A percentile compares a stretch with the other conserved stretches of the same genome.
These are phyloP conservation scores for Austroboletus niveus DNA, from an alignment of 1,284 basidiomycete genomes.

Conservation along the genomic window DNA sequence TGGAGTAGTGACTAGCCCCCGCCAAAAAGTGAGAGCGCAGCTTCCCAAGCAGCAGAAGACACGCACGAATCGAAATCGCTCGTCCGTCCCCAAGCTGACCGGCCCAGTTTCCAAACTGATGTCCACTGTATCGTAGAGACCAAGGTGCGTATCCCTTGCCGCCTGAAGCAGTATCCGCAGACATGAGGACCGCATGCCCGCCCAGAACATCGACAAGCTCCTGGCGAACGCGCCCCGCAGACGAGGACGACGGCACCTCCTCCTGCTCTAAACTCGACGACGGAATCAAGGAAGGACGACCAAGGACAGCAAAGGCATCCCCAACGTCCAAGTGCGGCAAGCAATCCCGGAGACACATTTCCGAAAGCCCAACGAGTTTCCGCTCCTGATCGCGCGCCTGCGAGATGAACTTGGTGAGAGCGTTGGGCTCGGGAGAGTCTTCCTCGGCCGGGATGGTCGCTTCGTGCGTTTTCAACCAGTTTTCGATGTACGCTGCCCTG, in stretches of 20 bases:
- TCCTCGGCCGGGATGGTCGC: slow-evolving; percentile 38
- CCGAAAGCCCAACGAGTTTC: slow-evolving; percentile 69
- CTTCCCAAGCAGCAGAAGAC: background rate
- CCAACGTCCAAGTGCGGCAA: slow-evolving; percentile 88
- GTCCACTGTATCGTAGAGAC: slow-evolving; percentile 85
- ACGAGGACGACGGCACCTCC: slow-evolving; percentile 25
- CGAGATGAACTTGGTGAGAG: slow-evolving; percentile 45
- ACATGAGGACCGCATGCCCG: slow-evolving; percentile 74
- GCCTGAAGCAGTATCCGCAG: slow-evolving; percentile 36
- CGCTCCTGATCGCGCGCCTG: slow-evolving; percentile 57
- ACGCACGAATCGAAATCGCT: slow-evolving; percentile 81
- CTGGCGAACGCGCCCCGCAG: slow-evolving; percentile 49
- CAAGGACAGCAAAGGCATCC: slow-evolving; percentile 68
- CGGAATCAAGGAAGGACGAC: slow-evolving; percentile 47
- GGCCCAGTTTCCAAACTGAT: slow-evolving; percentile 93
- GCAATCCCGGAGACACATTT: slow-evolving; percentile 68
- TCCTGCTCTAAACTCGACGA: slow-evolving; percentile 30
- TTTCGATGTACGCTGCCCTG: slow-evolving; percentile 64
- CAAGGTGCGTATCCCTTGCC: slow-evolving; percentile 75
- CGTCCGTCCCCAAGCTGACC: slow-evolving; percentile 97
- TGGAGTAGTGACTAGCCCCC: slow-evolving; percentile 65
- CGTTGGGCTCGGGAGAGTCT: slow-evolving; percentile 14
- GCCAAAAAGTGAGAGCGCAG: slow-evolving; percentile 5
- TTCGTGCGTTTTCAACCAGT: slow-evolving; percentile 67
- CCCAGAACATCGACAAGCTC: slow-evolving; percentile 80